These are phyloP conservation scores for Penicillium malachiteum DNA, from an alignment of 495 filamentous ascomycete species.

Conservation along the genomic window DNA sequence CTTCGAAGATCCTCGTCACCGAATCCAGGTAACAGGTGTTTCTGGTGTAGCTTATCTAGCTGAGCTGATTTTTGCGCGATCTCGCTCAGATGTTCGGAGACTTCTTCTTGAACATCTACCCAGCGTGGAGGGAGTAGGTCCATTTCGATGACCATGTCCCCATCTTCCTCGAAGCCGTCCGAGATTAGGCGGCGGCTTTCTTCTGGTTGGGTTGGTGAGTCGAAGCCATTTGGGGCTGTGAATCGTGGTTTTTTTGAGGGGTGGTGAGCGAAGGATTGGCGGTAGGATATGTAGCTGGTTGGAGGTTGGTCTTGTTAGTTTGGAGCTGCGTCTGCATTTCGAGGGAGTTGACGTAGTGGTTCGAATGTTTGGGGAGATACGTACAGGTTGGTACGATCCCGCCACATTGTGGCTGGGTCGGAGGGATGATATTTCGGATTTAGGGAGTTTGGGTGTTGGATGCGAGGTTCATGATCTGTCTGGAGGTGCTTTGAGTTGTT, in stretches of 20 bases:
- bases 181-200: conserved; percentile 89
- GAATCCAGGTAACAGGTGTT: conserved; percentile 94
- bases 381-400: conserved; percentile 97
- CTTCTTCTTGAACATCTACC: conserved; percentile 93
- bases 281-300: conserved; percentile 92
- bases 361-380: conserved; percentile 8
- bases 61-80: conserved; percentile 79
- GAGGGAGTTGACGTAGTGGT: conserved; percentile 9
- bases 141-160: conserved; percentile 97
- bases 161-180: conserved; percentile 77
- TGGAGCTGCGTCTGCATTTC: neutral
- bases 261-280: conserved; percentile 95
- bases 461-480: conserved; percentile 13
- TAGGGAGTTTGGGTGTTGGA: conserved; percentile 12
- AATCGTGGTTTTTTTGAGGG: conserved; percentile 81
- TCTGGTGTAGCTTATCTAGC: conserved; percentile 91
- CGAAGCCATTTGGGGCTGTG: conserved; percentile 69
- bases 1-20: conserved; percentile 87
- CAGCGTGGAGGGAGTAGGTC: conserved; percentile 92
- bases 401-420: conserved; percentile 71
- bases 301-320: conserved; percentile 10
- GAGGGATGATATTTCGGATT: conserved; percentile 10
- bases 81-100: conserved; percentile 75
- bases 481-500: too few relatives aligned
- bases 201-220: conserved; percentile 57